Percentiles rank a stretch among this genome's conserved stretches.
These are phyloP conservation scores for Yamadazyma oceani DNA, from an alignment of 1,139 yeast species.

Conservation along the genomic window DNA sequence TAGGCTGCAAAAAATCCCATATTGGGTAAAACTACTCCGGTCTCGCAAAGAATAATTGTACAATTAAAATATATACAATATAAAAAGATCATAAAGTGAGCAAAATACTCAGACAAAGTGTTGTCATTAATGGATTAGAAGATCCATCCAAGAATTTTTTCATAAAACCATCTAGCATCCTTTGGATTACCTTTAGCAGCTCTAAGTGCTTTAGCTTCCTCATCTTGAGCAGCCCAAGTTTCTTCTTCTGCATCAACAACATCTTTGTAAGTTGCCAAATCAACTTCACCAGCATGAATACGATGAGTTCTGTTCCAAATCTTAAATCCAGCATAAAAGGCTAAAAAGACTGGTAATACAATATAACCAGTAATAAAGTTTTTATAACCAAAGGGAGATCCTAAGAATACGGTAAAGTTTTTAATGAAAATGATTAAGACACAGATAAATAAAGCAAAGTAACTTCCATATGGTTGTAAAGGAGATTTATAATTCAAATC, in stretches of 20 bases:
- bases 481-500: conserved; percentile 63
- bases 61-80: not conserved
- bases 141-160: conserved; percentile 47
- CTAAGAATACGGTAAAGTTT: conserved; percentile 71
- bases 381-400: conserved; percentile 50
- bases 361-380: conserved; percentile 76
- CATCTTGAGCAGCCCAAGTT: conserved; percentile 45
- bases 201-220: conserved; percentile 47
- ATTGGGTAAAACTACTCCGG: too few relatives aligned
- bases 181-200: conserved; percentile 46
- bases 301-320: conserved; percentile 50
- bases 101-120: too few relatives aligned
- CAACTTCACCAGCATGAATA: conserved; percentile 58
- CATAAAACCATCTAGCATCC: conserved; percentile 53
- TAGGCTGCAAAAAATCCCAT: too few relatives aligned
- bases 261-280: conserved; percentile 61
- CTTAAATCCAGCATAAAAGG: conserved; percentile 61
- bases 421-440: conserved; percentile 61
- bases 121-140: conserved; percentile 10
- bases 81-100: too few relatives aligned
- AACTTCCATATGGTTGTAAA: conserved; percentile 65
- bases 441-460: conserved; percentile 55
- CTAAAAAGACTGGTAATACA: conserved; percentile 65
- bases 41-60: not conserved
- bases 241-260: conserved; percentile 70